These are phyloP conservation scores for Russula virescens DNA, from an alignment of 768 basidiomycete species.

Conservation along the genomic window DNA sequence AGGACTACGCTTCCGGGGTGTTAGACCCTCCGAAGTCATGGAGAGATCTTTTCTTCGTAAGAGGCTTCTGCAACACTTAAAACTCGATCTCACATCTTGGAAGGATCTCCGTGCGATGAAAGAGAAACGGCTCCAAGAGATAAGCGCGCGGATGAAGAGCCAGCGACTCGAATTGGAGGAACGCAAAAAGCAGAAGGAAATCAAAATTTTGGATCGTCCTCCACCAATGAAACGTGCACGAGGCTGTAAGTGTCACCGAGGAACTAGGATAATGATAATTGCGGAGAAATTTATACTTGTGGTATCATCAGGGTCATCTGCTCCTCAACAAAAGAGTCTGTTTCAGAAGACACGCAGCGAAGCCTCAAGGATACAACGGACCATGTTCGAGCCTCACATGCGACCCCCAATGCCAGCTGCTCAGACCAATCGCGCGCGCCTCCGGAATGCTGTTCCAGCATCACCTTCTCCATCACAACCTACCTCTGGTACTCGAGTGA, in stretches of 20 bases:
- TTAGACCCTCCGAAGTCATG: conserved; percentile 13
- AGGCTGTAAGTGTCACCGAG: conserved; percentile 41
- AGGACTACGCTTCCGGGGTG: conserved; percentile 5
- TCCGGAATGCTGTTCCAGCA: conserved; percentile 11
- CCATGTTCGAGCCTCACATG: conserved; percentile 48
- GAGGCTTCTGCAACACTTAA: conserved; percentile 16
- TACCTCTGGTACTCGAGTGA: conserved; percentile 16
- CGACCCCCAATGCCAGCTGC: conserved; percentile 48
- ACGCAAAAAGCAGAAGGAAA: conserved; percentile 69
- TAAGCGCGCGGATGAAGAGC: conserved; percentile 53
- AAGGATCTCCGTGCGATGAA: conserved; percentile 46
- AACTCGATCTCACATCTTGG: conserved; percentile 11
- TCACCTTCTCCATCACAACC: conserved; percentile 29
- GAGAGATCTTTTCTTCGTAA: conserved; percentile 22
- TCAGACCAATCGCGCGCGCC: conserved; percentile 39
- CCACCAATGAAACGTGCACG: conserved; percentile 61
- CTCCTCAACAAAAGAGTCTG: conserved; percentile 54
- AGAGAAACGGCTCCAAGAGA: conserved; percentile 57
- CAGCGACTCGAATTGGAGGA: conserved; percentile 66
- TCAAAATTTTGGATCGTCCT: conserved; percentile 66
- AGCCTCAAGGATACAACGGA: conserved; percentile 60
- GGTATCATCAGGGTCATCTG: conserved; percentile 33
- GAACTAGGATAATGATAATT: conserved; percentile 8
- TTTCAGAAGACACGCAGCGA: conserved; percentile 74
- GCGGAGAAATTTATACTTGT: conserved; percentile 19